Evolutionary conservation across 202 grass and related monocot genomes (phyloP).

Genomic region (Setaria italica): DNA sequence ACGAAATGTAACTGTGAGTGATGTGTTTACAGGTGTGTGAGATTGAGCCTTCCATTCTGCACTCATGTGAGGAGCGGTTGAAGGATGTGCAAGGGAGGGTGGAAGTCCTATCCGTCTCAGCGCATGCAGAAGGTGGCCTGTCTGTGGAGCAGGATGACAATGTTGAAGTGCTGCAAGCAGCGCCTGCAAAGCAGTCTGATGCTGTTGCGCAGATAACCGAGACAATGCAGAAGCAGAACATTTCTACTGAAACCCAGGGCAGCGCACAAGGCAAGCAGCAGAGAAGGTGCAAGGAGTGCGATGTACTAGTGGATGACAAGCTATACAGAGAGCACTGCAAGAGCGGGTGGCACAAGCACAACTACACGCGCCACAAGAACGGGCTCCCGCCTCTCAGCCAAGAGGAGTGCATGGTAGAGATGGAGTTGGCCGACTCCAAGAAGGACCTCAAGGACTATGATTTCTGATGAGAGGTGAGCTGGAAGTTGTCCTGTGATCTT

Average conservation of each 20-base stretch:
- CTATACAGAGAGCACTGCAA: conserved; percentile 88
- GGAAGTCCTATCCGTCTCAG: conserved; percentile 79
- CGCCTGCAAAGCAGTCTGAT: conserved; percentile 47
- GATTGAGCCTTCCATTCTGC: conserved; percentile 82
- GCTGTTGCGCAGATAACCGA: conserved; percentile 52
- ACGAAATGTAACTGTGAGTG: background rate
- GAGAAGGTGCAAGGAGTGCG: conserved; percentile 80
- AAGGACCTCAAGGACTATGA: conserved; percentile 82
- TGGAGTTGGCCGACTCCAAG: conserved; percentile 59
- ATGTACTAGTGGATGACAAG: conserved; percentile 70
- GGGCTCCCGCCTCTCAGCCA: conserved; percentile 72
- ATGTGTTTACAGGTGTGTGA: conserved; percentile 76
- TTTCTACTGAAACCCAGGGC: conserved; percentile 45
- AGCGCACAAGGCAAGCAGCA: conserved; percentile 55
- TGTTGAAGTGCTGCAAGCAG: conserved; percentile 48
- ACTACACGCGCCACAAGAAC: conserved; percentile 78
- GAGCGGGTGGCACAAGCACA: conserved; percentile 95
- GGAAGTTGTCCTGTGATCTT: background rate
- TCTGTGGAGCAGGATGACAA: conserved; percentile 65
- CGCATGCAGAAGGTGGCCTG: conserved; percentile 62
- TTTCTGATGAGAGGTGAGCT: conserved; percentile 65
- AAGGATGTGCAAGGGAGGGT: conserved; percentile 76
- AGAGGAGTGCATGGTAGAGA: conserved; percentile 77
- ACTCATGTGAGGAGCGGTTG: conserved; percentile 76
- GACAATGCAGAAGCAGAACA: conserved; percentile 65